These are phyloP conservation scores for Neurospora terricola DNA, from an alignment of 495 filamentous ascomycete species.

Conservation along the genomic window DNA sequence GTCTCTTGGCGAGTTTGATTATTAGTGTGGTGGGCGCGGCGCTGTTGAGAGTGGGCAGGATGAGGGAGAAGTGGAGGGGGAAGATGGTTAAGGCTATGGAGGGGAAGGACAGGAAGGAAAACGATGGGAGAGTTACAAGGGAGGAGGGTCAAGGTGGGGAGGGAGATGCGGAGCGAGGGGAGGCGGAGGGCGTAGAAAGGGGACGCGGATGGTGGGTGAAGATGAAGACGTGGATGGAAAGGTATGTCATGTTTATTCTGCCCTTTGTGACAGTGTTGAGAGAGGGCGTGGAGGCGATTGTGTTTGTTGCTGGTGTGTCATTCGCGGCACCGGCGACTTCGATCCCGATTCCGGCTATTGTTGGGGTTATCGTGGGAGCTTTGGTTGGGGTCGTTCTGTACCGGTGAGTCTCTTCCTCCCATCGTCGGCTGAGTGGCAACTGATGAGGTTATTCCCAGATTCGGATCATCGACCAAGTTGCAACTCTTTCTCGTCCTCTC, in stretches of 20 bases:
- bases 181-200: neutral
- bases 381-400: slow-evolving; percentile 65
- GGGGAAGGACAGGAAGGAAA: slow-evolving; percentile 22
- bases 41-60: slow-evolving; percentile 70
- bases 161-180: slow-evolving; percentile 13
- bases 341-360: slow-evolving; percentile 63
- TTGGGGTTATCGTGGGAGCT: slow-evolving; percentile 53
- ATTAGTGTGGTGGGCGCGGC: slow-evolving; percentile 72
- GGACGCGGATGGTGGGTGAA: neutral
- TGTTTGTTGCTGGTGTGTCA: slow-evolving; percentile 74
- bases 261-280: slow-evolving; percentile 78
- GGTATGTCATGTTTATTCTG: slow-evolving; percentile 72
- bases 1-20: slow-evolving; percentile 59
- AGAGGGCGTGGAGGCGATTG: slow-evolving; percentile 72
- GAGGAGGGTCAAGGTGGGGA: neutral
- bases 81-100: slow-evolving; percentile 64
- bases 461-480: slow-evolving; percentile 48
- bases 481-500: slow-evolving; percentile 74
- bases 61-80: slow-evolving; percentile 75
- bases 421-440: neutral
- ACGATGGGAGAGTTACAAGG: neutral
- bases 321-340: slow-evolving; percentile 62
- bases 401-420: slow-evolving; percentile 43
- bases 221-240: slow-evolving; percentile 57
- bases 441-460: slow-evolving; percentile 20